phyloP scores from a whole-genome alignment of 768 basidiomycete species.

The Mycena leptocephala region DNA sequence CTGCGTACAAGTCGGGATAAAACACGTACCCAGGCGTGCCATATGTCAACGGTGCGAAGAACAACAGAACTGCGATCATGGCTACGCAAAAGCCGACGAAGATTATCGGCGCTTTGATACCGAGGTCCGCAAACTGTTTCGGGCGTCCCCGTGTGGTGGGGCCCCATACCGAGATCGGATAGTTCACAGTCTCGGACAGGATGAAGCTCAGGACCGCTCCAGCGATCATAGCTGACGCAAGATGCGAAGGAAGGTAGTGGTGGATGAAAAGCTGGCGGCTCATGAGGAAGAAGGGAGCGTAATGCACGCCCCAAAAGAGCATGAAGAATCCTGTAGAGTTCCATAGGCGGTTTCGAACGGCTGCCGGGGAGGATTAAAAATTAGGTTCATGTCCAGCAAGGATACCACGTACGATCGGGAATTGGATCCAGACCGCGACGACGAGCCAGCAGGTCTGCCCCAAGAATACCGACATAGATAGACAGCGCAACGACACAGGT shows the following conservation, averaged over 20 bases:
- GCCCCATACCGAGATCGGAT: constrained; percentile 87
- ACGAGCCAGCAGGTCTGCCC: constrained; percentile 91
- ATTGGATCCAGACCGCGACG: constrained; percentile 90
- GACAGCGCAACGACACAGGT: constrained; percentile 88
- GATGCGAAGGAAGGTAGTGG: constrained; percentile 97
- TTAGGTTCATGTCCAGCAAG: neutral
- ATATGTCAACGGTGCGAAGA: constrained; percentile 93
- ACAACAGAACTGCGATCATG: constrained; percentile 79
- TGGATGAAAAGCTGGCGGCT: constrained; percentile 97
- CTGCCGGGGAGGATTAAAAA: constrained; percentile 58
- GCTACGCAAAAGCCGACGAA: constrained; percentile 71
- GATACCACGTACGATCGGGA: constrained; percentile 79
- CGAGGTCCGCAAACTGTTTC: constrained; percentile 79
- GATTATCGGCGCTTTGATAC: constrained; percentile 81
- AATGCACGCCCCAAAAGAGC: constrained; percentile 95
- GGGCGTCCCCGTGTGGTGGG: constrained; percentile 73
- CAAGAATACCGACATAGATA: constrained; percentile 91
- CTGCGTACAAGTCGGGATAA: neutral
- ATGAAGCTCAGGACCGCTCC: constrained; percentile 94
- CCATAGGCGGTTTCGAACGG: constrained; percentile 93
- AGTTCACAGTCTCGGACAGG: constrained; percentile 92
- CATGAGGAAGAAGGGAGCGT: constrained; percentile 98
- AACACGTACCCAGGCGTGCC: constrained; percentile 92
- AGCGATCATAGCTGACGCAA: constrained; percentile 93
- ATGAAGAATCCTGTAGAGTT: constrained; percentile 98